Conservation (phyloP, 148 eudicot species). For the Persicaria maculosa region DNA sequence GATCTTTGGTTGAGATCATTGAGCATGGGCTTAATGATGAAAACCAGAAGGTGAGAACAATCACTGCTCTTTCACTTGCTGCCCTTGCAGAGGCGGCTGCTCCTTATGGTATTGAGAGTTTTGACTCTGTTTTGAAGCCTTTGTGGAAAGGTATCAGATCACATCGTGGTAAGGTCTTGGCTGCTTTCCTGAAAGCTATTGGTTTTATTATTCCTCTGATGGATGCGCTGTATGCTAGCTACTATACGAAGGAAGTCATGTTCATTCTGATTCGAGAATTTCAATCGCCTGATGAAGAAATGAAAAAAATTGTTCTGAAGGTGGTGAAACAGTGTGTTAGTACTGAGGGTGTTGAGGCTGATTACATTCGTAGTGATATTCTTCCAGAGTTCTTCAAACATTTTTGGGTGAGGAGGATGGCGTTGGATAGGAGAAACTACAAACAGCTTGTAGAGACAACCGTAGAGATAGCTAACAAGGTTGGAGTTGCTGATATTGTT, state of each 20-base stretch:
- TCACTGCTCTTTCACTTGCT: conserved; percentile 90
- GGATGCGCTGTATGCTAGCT: conserved; percentile 97
- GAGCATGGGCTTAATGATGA: conserved; percentile 96
- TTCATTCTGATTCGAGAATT: conserved; percentile 84
- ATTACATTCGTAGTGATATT: conserved; percentile 76
- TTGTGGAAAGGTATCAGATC: conserved; percentile 97
- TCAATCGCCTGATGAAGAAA: conserved; percentile 98
- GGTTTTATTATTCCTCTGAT: conserved; percentile 93
- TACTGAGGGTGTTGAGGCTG: conserved; percentile 95
- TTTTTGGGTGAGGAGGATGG: conserved; percentile 99
- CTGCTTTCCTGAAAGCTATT: conserved; percentile 93
- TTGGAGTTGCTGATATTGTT: conserved; percentile 93
- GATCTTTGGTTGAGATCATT: conserved; percentile 90
- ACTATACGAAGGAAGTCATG: conserved; percentile 97
- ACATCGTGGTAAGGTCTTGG: conserved; percentile 97
- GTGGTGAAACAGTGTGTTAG: conserved; percentile 99
- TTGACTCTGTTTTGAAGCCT: conserved; percentile 95
- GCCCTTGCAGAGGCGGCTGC: conserved; percentile 99
- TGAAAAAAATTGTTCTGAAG: conserved; percentile 95
- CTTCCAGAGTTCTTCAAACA: conserved; percentile 88
- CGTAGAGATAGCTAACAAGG: conserved; percentile 92
- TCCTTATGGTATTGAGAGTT: conserved; percentile 97
- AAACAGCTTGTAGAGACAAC: conserved; percentile 92
- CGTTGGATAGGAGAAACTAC: conserved; percentile 89
- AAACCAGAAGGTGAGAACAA: conserved; percentile 95